Base-by-base conservation (phyloP, 2,329 filamentous ascomycete species). In the Cladophialophora yegresii region DNA sequence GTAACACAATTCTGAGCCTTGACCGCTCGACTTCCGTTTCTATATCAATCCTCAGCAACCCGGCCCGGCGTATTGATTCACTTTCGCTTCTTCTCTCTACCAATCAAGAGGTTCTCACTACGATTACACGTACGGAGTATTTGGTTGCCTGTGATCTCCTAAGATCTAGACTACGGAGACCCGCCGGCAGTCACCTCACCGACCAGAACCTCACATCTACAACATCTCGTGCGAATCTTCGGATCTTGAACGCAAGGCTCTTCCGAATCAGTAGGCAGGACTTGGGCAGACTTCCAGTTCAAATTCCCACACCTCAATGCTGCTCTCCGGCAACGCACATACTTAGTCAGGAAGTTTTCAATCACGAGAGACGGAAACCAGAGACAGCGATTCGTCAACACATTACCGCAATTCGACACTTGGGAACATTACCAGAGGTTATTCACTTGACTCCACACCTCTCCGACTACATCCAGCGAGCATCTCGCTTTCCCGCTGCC, bases 381-480 rank as follows among this genome's bases (percentile, higher is more conserved):
- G 16, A 49, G 22, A 32, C 53, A 61, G 30, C 57, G 30, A 64
- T 64, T 64, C 62, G 62, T 54, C 47, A 26, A 58, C 23, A 64
- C 40, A 20, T 36, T 61, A 56, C 59, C 62, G 57, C 62, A 57
- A 56, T 64, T 61, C 10, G 62, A 30, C 51, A 54, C 26, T 54
- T 5, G 16, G 8, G 28, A 61, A 16, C 12, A 23, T 50, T 61
- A 47, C 40, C 56, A 43, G 56, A 36, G 58, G 49, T 45, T 50
- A 56, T 62, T 56, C 59, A 57, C 57, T 45, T 58, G 54, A 58
- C 50, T 59, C 62, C 62, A 50, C 62, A 60, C n/a, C 51, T n/a
- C 56, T 64, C 62, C 62, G 61, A 53, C 47, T 22, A 28, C n/a
- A 26, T 28, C 61, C 49, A 58, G 40, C 61, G 55, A 51, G 7